phyloP scores from a whole-genome alignment of 495 filamentous ascomycete genomes.

The Aspergillus biplanus region DNA sequence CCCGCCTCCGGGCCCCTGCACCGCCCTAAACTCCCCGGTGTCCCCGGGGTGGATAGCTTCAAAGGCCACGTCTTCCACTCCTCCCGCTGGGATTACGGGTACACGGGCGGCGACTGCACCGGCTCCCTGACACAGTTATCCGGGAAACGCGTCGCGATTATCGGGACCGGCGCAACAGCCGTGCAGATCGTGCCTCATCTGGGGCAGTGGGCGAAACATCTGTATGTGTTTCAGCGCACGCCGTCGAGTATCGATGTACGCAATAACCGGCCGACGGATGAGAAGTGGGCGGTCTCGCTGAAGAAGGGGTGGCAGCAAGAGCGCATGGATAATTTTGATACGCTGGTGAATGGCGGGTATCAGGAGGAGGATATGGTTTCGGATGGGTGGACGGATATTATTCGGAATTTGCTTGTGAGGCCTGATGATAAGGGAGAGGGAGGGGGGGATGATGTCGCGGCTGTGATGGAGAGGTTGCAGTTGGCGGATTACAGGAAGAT shows the following conservation, averaged over 20 bases:
- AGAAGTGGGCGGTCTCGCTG: slow-evolving; percentile 22
- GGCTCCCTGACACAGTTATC: slow-evolving; percentile 34
- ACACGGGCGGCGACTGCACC: slow-evolving; percentile 48
- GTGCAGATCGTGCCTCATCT: slow-evolving; percentile 41
- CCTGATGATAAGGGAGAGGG: not conserved
- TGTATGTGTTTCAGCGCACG: slow-evolving; percentile 50
- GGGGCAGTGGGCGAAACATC: slow-evolving; percentile 30
- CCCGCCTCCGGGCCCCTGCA: slow-evolving; percentile 19
- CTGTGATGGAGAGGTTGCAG: not conserved
- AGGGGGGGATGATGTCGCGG: not conserved
- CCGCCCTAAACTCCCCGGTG: slow-evolving; percentile 31
- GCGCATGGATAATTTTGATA: slow-evolving; percentile 41
- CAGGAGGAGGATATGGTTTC: slow-evolving; percentile 5
- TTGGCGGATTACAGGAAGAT: slow-evolving; percentile 10
- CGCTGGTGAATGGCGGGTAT: slow-evolving; percentile 16
- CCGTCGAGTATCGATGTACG: slow-evolving; percentile 47
- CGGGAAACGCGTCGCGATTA: slow-evolving; percentile 48
- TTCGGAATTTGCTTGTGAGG: not conserved
- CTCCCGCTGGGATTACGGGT: slow-evolving; percentile 41
- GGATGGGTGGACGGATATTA: slow-evolving; percentile 14
- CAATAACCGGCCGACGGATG: slow-evolving; percentile 35
- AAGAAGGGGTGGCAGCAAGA: slow-evolving; percentile 49
- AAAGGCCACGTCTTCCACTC: slow-evolving; percentile 38
- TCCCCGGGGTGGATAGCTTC: slow-evolving; percentile 21
- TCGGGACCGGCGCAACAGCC: slow-evolving; percentile 51